phyloP scores from a whole-genome alignment of 305 asterid genomes.

The Ajuga reptans region DNA sequence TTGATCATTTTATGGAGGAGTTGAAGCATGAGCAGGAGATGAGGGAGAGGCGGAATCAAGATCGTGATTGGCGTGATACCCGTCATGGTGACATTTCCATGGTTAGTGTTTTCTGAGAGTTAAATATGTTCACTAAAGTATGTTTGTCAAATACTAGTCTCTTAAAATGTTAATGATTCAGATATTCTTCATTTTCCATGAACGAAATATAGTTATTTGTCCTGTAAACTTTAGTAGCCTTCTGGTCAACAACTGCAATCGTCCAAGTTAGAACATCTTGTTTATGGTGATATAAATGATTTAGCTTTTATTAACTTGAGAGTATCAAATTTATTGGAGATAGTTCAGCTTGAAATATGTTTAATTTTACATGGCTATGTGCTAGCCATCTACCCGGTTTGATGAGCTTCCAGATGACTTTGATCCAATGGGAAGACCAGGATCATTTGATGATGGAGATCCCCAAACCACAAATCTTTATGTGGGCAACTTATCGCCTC shows the following conservation, averaged over 20 bases:
- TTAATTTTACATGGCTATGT: conserved; percentile 19
- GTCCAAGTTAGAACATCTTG: neutral
- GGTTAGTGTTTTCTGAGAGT: conserved; percentile 34
- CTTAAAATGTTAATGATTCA: neutral
- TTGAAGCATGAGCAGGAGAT: conserved; percentile 86
- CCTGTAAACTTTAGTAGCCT: neutral
- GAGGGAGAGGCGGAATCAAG: conserved; percentile 92
- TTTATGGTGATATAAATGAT: neutral
- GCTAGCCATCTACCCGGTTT: conserved; percentile 77
- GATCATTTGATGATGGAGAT: conserved; percentile 97
- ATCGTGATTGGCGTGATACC: conserved; percentile 77
- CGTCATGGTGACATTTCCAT: conserved; percentile 56
- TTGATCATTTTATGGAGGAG: conserved; percentile 95
- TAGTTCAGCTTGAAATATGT: neutral
- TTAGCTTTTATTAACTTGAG: neutral
- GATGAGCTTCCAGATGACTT: conserved; percentile 93
- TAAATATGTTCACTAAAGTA: neutral
- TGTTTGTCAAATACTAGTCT: neutral
- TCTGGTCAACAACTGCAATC: neutral
- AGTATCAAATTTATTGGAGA: neutral
- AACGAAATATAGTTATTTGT: neutral
- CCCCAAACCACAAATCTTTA: conserved; percentile 91
- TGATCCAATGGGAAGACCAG: conserved; percentile 76
- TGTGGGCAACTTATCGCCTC: conserved; percentile 88
- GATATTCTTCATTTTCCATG: neutral